Percentiles rank a stretch among this genome's conserved stretches.
Conservation (phyloP, 139 green algal species). For the Eudorina sp. region DNA sequence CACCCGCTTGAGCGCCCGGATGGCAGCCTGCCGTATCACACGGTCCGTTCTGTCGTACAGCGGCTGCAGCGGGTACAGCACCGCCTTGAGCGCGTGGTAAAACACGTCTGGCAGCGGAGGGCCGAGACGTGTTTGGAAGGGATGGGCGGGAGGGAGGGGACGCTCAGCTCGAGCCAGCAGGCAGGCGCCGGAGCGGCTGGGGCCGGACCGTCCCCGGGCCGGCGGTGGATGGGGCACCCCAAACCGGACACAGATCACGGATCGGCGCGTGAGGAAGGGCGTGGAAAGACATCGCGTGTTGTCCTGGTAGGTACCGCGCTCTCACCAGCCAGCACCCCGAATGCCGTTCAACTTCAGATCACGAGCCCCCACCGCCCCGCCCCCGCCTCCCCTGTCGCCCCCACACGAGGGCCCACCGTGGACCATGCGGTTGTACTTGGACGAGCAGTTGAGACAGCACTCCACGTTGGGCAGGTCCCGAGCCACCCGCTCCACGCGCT, state of each 20-base stretch:
- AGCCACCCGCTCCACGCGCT: slow-evolving; percentile 78
- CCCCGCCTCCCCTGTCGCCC: neutral
- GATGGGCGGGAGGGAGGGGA: too few species aligned
- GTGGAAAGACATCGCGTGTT: too few species aligned
- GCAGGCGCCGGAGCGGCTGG: too few species aligned
- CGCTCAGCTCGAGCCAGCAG: too few species aligned
- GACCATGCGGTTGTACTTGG: slow-evolving; percentile 75
- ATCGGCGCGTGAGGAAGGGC: too few species aligned
- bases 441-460: slow-evolving; percentile 91
- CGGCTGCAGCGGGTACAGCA: slow-evolving; percentile 91
- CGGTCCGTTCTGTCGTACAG: slow-evolving; percentile 83
- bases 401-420: slow-evolving; percentile 1
- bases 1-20: slow-evolving; percentile 86
- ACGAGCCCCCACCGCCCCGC: neutral
- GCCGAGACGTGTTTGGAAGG: too few species aligned
- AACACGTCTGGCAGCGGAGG: slow-evolving; percentile 81
- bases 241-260: too few species aligned
- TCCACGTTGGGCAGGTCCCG: slow-evolving; percentile 82
- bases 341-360: too few species aligned
- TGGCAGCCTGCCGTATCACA: slow-evolving; percentile 53
- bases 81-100: slow-evolving; percentile 85
- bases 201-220: too few species aligned
- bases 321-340: too few species aligned
- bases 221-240: too few species aligned
- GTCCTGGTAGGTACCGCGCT: too few species aligned